Evolutionary conservation across 148 eudicot species (phyloP).

Genomic region (Bassia scoparia): DNA sequence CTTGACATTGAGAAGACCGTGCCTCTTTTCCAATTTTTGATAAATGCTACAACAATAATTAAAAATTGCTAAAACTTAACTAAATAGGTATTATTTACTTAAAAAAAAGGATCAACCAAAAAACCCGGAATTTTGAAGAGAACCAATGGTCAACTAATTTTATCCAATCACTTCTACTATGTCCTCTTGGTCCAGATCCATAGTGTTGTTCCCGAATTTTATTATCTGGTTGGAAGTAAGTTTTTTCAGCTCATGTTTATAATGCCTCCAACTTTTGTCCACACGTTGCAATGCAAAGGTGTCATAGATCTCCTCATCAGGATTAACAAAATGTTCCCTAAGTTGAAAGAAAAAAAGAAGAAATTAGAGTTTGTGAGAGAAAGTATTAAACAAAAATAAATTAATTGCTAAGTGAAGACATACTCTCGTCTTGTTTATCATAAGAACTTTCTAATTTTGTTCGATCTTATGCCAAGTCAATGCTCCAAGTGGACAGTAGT

Average conservation of each 20-base stretch:
- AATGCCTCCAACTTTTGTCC: not conserved
- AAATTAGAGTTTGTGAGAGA: too few species aligned
- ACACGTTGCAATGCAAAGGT: not conserved
- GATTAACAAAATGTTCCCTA: not conserved
- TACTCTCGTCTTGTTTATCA: too few species aligned
- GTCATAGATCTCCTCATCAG: not conserved
- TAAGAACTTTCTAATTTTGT: too few species aligned
- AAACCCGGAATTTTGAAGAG: not conserved
- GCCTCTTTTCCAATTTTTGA: not conserved
- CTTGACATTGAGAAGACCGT: not conserved
- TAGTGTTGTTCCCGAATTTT: not conserved
- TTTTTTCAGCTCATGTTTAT: not conserved
- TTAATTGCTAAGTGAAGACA: too few species aligned
- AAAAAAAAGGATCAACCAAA: too few species aligned
- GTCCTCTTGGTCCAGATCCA: not conserved
- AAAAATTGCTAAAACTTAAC: not conserved
- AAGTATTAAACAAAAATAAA: too few species aligned
- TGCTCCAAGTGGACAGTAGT: too few species aligned
- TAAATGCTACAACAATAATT: not conserved
- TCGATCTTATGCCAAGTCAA: too few species aligned
- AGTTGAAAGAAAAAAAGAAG: not conserved
- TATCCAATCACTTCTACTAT: not conserved
- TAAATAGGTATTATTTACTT: not conserved
- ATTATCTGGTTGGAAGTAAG: not conserved
- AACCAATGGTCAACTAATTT: not conserved